These are phyloP conservation scores for Crassisporium funariophilum DNA, from an alignment of 768 basidiomycete genomes.

Conservation along the genomic window DNA sequence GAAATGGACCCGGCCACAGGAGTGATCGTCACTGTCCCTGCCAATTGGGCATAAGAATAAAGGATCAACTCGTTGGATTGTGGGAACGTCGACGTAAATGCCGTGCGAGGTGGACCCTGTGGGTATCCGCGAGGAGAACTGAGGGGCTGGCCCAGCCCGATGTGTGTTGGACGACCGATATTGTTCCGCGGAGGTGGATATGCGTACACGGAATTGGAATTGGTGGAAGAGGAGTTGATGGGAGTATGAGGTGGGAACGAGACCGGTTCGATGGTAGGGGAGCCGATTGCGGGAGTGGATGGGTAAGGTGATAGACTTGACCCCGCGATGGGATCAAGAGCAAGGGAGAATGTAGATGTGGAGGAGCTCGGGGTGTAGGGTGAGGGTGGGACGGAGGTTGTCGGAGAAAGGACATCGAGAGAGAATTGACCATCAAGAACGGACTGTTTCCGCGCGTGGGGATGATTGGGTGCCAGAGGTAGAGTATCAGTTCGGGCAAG, in stretches of 20 bases:
- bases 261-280: slow-evolving; percentile 33
- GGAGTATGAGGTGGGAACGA: slow-evolving; percentile 31
- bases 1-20: slow-evolving; percentile 41
- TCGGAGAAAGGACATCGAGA: slow-evolving; percentile 32
- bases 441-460: slow-evolving; percentile 78
- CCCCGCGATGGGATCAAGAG: slow-evolving; percentile 38
- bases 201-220: slow-evolving; percentile 33
- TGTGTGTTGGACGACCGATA: slow-evolving; percentile 33
- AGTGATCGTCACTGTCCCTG: slow-evolving; percentile 64
- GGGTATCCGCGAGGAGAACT: slow-evolving; percentile 21
- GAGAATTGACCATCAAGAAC: slow-evolving; percentile 52
- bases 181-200: slow-evolving; percentile 33
- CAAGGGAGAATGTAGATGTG: slow-evolving; percentile 41
- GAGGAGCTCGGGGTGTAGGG: slow-evolving; percentile 44
- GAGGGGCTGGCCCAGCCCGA: slow-evolving; percentile 51
- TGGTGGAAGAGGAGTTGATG: slow-evolving; percentile 16
- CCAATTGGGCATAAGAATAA: slow-evolving; percentile 83
- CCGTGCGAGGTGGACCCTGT: slow-evolving; percentile 34
- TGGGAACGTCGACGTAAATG: slow-evolving; percentile 48
- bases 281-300: slow-evolving; percentile 29
- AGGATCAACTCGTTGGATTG: slow-evolving; percentile 68
- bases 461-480: slow-evolving; percentile 60
- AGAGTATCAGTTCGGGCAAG: slow-evolving; percentile 54
- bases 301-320: slow-evolving; percentile 27
- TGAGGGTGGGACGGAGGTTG: slow-evolving; percentile 29